Percentiles rank a stretch among this genome's conserved stretches.
phyloP scores from a whole-genome alignment of 768 basidiomycete genomes.

The Panaeolus papilionaceus region DNA sequence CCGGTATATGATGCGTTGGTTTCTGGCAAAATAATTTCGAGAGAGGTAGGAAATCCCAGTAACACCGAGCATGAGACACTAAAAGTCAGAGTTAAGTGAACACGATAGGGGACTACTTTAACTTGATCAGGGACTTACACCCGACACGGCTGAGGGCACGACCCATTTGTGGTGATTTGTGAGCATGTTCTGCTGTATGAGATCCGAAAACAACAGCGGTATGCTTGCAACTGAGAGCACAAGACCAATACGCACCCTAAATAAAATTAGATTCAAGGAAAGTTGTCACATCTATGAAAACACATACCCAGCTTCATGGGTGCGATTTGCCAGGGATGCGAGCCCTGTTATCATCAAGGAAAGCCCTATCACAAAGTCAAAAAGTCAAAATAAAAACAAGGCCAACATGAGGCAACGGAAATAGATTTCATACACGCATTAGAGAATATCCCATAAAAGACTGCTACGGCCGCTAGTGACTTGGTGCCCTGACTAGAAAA shows the following conservation, averaged over 20 bases:
- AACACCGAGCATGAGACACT: constrained; percentile 27
- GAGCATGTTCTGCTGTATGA: constrained; percentile 44
- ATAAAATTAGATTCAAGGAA: neutral
- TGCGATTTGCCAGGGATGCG: constrained; percentile 35
- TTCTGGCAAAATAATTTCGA: constrained; percentile 23
- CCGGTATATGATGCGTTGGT: neutral
- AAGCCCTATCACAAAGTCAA: constrained; percentile 32
- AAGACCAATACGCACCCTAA: constrained; percentile 44
- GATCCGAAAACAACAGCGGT: constrained; percentile 38
- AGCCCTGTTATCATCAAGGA: constrained; percentile 37
- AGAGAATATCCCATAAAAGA: constrained; percentile 55
- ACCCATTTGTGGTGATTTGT: constrained; percentile 38
- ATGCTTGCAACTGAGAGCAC: constrained; percentile 41
- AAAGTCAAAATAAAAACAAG: neutral
- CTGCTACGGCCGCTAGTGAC: constrained; percentile 45
- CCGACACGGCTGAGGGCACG: constrained; percentile 40
- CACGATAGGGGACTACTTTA: neutral
- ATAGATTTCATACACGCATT: constrained; percentile 46
- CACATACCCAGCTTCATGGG: constrained; percentile 40
- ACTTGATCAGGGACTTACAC: constrained; percentile 31
- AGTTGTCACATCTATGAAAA: neutral
- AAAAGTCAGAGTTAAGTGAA: neutral
- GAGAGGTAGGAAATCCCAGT: constrained; percentile 27
- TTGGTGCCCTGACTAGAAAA: constrained; percentile 37
- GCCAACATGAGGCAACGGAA: neutral